Evolutionary conservation across 192 early-diverging fungal species (phyloP), one percentile per base, ranked within the genome.

Genomic region (Thoreauomyces humboldtii): DNA sequence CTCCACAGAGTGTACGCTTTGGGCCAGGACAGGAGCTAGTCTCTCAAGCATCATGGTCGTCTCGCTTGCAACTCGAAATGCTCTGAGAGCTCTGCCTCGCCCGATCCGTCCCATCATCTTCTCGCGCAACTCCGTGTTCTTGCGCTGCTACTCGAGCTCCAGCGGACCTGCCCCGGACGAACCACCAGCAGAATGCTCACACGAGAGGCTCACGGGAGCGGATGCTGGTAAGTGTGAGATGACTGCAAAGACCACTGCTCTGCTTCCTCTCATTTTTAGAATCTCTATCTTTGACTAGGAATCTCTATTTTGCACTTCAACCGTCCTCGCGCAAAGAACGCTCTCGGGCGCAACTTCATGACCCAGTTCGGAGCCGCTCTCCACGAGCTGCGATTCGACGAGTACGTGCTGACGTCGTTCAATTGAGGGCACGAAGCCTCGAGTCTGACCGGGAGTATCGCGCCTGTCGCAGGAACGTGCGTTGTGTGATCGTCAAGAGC

Each of bases 321-420:
- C 74, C 81, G 94, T 11, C 93, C 95, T 31, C 74, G 77, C 37
- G 85, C 90, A 15, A 90, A 85, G 71, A 98, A 98, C 72, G 95
- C 95, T 7, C 71, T 98, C n/a, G 94, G 93, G 1, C 74, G 82
- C 25, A 83, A 81, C 38, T 75, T 98, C 24, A 77, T 98, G 29
- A 47, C 54, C 2, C 77, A 92, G 59, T 88, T 98, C 71, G 73
- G 83, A 32, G 61, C 67, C 11, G 81, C 86, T 2, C 70, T 98
- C 0, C 72, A 84, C 28, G 68, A 75, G 50, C 69, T 91, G 38
- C 79, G 81, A 60, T 89, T 80, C 70, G 85, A 85, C 65, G 75
- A 73, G 81, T 86, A 81, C 44, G 78, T 61, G 31, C 21, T 41
- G 38, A 12, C n/a, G 9, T 41, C 24, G 0, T 36, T 47, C 27